phyloP scores from a whole-genome alignment of 2,329 filamentous ascomycete species.

The Nothophaeocryptopus gaeumannii region DNA sequence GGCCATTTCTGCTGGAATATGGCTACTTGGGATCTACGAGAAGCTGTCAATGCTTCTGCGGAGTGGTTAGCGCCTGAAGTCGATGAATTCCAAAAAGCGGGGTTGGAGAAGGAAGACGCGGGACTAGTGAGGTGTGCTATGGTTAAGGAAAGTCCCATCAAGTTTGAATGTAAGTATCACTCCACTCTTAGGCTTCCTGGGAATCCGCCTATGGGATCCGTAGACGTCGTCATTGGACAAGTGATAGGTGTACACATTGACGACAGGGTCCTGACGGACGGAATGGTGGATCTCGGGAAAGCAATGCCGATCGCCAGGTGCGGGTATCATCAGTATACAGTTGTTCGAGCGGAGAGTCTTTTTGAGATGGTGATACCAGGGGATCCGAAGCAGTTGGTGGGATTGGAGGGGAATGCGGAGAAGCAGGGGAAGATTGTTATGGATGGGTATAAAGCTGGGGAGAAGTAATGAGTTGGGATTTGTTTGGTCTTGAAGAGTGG shows the following conservation, averaged over 20 bases:
- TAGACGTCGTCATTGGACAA: slow-evolving; percentile 57
- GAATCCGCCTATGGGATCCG: slow-evolving; percentile 56
- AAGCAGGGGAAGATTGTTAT: slow-evolving; percentile 35
- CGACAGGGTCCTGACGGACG: slow-evolving; percentile 54
- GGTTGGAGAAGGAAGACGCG: slow-evolving; percentile 50
- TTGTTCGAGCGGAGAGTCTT: slow-evolving; percentile 48
- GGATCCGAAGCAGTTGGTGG: slow-evolving; percentile 33
- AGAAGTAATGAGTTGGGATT: slow-evolving; percentile 2
- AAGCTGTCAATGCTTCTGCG: slow-evolving; percentile 56
- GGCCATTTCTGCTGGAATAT: slow-evolving; percentile 37
- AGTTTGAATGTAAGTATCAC: slow-evolving; percentile 59
- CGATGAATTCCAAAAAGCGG: slow-evolving; percentile 55
- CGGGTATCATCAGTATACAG: slow-evolving; percentile 60
- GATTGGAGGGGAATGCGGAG: slow-evolving; percentile 34
- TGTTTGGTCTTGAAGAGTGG: background rate
- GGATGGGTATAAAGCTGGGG: slow-evolving; percentile 19
- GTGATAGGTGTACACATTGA: slow-evolving; percentile 59
- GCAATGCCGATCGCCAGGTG: slow-evolving; percentile 59
- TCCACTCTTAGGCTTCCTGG: slow-evolving; percentile 55
- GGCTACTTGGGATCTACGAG: slow-evolving; percentile 55
- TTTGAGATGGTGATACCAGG: slow-evolving; percentile 56
- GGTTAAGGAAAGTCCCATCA: slow-evolving; percentile 55
- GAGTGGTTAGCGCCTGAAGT: slow-evolving; percentile 49
- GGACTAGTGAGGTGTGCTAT: slow-evolving; percentile 47
- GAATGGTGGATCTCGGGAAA: slow-evolving; percentile 55